Evolutionary conservation across 2,329 filamentous ascomycete species (phyloP).

Genomic region (Colletotrichum salicis): DNA sequence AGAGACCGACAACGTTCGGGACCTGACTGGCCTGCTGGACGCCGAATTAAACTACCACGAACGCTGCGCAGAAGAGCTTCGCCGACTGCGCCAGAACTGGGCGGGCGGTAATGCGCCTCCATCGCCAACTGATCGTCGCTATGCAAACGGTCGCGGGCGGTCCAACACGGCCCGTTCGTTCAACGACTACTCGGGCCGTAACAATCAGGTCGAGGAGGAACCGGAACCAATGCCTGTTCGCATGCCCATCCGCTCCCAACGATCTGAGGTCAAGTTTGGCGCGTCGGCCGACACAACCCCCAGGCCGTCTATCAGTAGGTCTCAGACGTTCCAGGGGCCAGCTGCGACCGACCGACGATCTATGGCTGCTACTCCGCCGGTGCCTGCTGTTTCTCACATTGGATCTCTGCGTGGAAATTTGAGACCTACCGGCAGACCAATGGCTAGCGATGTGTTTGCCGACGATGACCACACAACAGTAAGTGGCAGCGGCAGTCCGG

Average conservation of each 20-base stretch:
- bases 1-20: slow-evolving; percentile 83
- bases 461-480: slow-evolving; percentile 62
- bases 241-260: slow-evolving; percentile 56
- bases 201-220: slow-evolving; percentile 43
- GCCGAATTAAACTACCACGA: slow-evolving; percentile 93
- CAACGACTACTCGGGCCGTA: slow-evolving; percentile 46
- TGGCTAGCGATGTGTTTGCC: slow-evolving; percentile 55
- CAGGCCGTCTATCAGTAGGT: slow-evolving; percentile 49
- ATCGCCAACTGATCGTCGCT: slow-evolving; percentile 37
- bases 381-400: slow-evolving; percentile 42
- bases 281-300: slow-evolving; percentile 48
- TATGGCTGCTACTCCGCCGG: slow-evolving; percentile 20
- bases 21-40: slow-evolving; percentile 85
- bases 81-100: slow-evolving; percentile 62
- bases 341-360: slow-evolving; percentile 34
- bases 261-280: slow-evolving; percentile 41
- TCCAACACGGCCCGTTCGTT: slow-evolving; percentile 61
- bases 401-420: slow-evolving; percentile 53
- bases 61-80: slow-evolving; percentile 85
- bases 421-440: slow-evolving; percentile 55
- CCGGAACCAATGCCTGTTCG: slow-evolving; percentile 49
- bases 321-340: slow-evolving; percentile 52
- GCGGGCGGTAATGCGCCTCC: slow-evolving; percentile 40
- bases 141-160: slow-evolving; percentile 48
- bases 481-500: slow-evolving; percentile 62